Base-by-base conservation (phyloP, 805 yeast species). In the Yamadazyma akitaensis region DNA sequence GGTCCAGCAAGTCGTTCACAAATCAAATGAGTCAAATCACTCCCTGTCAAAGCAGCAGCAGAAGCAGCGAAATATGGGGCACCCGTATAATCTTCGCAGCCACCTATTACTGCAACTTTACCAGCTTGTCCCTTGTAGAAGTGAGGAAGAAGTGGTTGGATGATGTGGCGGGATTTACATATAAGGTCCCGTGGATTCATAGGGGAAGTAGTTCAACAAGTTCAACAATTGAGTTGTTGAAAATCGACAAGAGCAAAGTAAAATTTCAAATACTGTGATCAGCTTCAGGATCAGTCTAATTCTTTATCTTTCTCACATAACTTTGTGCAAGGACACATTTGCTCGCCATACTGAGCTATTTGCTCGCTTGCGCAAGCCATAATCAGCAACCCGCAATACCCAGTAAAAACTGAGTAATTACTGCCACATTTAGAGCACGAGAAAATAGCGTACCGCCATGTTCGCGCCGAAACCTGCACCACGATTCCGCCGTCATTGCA, bases 71-170 rank as follows among this genome's bases (percentile, higher is more conserved):
- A 94, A 64, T 75, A 94, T 1, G 98, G 98, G 0, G 99, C 99
- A 0, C 99, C 99, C 0, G 97, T 91, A 62, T 90, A 92, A 62
- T 92, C 97, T 62, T 87, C 91, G 63, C 94, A 84, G 1, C 99
- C 99, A 18, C 99, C 99, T 51, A 92, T 78, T 0, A 92, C 88
- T 10, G 84, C 88, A 2, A 92, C 73, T 48, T 88, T 76, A 5
- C 98, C 98, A 5, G 86, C 82, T 64, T 92, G 98, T 18, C 99
- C 99, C 63, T 92, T 92, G 67, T 92, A 85, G 62, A 86, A 85
- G 13, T 61, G 57, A 5, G 87, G 80, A 2, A 76, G 67, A 30
- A 91, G 67, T 2, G 96, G 97, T 34, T 96, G 97, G 9, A 92
- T 73, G 31, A 89, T 61, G 33, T 69, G 68, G 45, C 73, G 70